Percentiles rank a stretch among this genome's conserved stretches.
Conservation (phyloP, 805 yeast species). For the Teunomyces kruisii region DNA sequence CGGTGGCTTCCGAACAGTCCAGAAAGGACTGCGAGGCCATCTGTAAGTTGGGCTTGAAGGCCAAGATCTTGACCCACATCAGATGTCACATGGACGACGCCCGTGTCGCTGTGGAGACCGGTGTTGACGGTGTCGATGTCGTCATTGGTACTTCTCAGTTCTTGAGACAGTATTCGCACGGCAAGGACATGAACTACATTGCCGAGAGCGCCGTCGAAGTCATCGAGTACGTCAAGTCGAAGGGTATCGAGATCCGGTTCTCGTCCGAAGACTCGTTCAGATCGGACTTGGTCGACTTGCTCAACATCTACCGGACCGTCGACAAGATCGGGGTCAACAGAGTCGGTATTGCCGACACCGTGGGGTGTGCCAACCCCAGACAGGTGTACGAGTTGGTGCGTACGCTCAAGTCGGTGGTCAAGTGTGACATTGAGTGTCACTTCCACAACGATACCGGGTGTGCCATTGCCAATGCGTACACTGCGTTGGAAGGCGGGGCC, state of each 20-base stretch:
- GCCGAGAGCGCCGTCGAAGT: conserved; percentile 96
- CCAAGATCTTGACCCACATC: conserved; percentile 93
- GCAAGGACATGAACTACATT: conserved; percentile 97
- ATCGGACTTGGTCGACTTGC: conserved; percentile 90
- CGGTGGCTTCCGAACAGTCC: conserved; percentile 95
- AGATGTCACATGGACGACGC: conserved; percentile 99
- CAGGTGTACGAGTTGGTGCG: conserved; percentile 96
- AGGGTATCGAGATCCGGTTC: conserved; percentile 95
- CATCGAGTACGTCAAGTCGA: conserved; percentile 93
- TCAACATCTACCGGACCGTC: conserved; percentile 94
- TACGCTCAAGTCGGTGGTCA: conserved; percentile 88
- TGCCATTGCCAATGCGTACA: conserved; percentile 97
- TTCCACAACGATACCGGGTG: conserved; percentile 99
- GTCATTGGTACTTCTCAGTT: conserved; percentile 97
- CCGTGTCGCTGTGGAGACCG: conserved; percentile 93
- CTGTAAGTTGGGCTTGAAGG: conserved; percentile 93
- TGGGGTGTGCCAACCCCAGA: conserved; percentile 98
- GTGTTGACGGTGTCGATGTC: conserved; percentile 98
- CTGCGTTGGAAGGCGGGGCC: conserved; percentile 98
- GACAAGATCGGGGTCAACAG: conserved; percentile 97
- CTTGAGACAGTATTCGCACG: conserved; percentile 91
- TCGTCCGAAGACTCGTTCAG: conserved; percentile 97
- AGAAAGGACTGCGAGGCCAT: conserved; percentile 95
- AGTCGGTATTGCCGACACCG: conserved; percentile 99
- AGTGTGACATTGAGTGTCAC: conserved; percentile 97